A percentile compares a stretch with the other conserved stretches of the same genome.
Conservation (phyloP, 805 yeast species). For the Cyberlindnera japonica region DNA sequence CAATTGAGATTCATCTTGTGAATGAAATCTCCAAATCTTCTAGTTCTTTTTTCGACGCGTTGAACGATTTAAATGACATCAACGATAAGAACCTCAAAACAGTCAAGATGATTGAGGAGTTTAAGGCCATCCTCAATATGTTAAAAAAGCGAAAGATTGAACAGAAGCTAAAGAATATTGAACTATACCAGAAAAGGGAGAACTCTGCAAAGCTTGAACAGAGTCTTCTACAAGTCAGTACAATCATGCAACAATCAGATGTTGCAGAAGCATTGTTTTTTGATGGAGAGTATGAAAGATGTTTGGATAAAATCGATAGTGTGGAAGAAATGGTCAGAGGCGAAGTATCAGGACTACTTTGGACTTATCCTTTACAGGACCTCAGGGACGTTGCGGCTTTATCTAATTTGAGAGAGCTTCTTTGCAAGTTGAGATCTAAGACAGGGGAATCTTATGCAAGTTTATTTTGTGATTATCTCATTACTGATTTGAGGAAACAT, state of each 20-base stretch:
- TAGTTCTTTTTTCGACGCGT: slow-evolving; percentile 76
- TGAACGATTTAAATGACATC: slow-evolving; percentile 71
- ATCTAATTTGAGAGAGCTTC: slow-evolving; percentile 42
- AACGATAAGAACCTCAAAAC: slow-evolving; percentile 51
- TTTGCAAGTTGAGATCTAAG: slow-evolving; percentile 53
- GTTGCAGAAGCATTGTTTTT: slow-evolving; percentile 45
- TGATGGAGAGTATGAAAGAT: slow-evolving; percentile 44
- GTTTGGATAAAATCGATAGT: slow-evolving; percentile 55
- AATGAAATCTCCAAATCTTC: slow-evolving; percentile 83
- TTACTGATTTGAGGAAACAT: slow-evolving; percentile 60
- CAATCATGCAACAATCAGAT: slow-evolving; percentile 42
- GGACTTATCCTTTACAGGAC: slow-evolving; percentile 39
- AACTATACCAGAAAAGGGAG: slow-evolving; percentile 47
- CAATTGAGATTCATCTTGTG: slow-evolving; percentile 76
- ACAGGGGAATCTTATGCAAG: slow-evolving; percentile 68
- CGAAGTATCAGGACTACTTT: slow-evolving; percentile 33
- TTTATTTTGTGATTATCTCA: slow-evolving; percentile 50
- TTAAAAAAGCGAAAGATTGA: slow-evolving; percentile 49
- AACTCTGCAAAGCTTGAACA: slow-evolving; percentile 64
- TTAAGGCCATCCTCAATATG: slow-evolving; percentile 43
- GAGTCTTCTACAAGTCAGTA: slow-evolving; percentile 47
- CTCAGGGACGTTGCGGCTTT: slow-evolving; percentile 31
- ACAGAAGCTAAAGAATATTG: slow-evolving; percentile 47
- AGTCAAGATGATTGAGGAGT: slow-evolving; percentile 40
- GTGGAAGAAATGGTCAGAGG: slow-evolving; percentile 61